phyloP scores from a whole-genome alignment of 1,139 yeast genomes.

The Taphrina wiesneri region DNA sequence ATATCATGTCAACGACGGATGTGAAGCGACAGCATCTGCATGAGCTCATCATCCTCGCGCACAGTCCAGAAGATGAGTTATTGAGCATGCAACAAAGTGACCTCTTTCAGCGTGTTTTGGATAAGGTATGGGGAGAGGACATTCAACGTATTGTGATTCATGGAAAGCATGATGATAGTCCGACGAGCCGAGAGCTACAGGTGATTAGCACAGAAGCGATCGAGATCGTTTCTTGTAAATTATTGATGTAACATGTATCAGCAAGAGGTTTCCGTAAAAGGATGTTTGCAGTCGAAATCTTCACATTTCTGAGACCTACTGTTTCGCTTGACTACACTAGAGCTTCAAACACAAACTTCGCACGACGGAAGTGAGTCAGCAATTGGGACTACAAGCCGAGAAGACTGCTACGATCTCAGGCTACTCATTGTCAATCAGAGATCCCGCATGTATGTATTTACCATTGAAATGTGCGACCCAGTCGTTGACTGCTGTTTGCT shows the following conservation, averaged over 20 bases:
- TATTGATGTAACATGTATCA: background rate
- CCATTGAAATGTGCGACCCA: constrained; percentile 53
- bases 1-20: constrained; percentile 42
- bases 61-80: constrained; percentile 38
- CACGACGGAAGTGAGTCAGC: background rate
- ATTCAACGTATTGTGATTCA: background rate
- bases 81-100: constrained; percentile 38
- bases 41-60: constrained; percentile 35
- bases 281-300: too few species aligned
- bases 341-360: background rate
- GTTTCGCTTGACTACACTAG: too few species aligned
- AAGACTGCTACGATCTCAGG: background rate
- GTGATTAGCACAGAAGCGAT: background rate
- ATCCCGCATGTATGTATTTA: constrained; percentile 30
- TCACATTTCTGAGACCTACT: too few species aligned
- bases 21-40: background rate
- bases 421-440: constrained; percentile 24
- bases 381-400: background rate
- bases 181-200: constrained; percentile 10
- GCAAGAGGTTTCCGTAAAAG: too few species aligned
- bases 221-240: background rate
- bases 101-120: background rate
- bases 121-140: constrained; percentile 9
- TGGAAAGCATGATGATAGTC: constrained; percentile 18
- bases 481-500: constrained; percentile 66